These are phyloP conservation scores for Digitaria exilis DNA, from an alignment of 202 grass and related monocot genomes.

Conservation along the genomic window DNA sequence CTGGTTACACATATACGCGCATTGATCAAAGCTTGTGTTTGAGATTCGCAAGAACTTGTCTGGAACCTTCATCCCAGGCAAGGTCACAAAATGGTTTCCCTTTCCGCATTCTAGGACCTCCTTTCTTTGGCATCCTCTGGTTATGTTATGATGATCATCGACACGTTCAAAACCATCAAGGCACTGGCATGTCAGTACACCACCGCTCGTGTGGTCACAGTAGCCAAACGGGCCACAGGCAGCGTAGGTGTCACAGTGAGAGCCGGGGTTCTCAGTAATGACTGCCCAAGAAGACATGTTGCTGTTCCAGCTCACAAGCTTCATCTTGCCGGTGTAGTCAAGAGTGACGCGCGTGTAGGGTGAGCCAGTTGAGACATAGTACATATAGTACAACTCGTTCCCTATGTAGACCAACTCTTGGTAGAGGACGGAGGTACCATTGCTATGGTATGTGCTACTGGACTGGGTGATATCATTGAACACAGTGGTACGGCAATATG, in stretches of 20 bases:
- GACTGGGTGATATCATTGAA: background rate
- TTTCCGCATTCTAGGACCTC: background rate
- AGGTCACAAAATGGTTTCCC: conserved; percentile 10
- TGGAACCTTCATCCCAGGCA: conserved; percentile 37
- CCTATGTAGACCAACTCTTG: background rate
- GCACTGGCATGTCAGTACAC: background rate
- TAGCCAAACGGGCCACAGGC: conserved; percentile 27
- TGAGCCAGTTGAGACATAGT: background rate
- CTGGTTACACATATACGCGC: background rate
- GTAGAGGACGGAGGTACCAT: background rate
- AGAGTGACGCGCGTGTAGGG: background rate
- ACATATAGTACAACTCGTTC: background rate
- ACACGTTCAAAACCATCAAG: conserved; percentile 11
- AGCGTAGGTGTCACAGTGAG: background rate
- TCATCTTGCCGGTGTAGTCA: background rate
- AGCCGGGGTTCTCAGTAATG: fast-evolving
- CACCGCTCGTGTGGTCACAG: background rate
- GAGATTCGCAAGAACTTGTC: conserved; percentile 41
- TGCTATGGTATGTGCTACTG: background rate
- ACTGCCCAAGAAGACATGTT: background rate
- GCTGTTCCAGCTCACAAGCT: background rate
- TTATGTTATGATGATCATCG: background rate
- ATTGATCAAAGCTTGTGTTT: conserved; percentile 15
- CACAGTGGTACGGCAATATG: background rate
- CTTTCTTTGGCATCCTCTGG: conserved; percentile 39